phyloP scores from a whole-genome alignment of 2,329 filamentous ascomycete genomes.

The Xylogone sp. region DNA sequence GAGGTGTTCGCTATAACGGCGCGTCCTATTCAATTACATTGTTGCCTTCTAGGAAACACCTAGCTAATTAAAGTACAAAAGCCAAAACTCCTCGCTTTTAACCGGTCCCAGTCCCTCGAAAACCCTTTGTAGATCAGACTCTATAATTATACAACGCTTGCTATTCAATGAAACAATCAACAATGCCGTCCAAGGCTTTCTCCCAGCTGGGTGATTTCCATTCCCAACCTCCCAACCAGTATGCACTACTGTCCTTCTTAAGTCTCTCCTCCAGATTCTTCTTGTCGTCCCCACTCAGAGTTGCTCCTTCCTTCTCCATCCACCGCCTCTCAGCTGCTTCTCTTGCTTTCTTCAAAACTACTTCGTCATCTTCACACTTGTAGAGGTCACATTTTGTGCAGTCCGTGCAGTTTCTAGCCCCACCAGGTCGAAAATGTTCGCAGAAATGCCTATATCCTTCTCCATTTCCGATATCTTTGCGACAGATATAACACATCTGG shows the following conservation, averaged over 20 bases:
- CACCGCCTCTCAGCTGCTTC: slow-evolving; percentile 69
- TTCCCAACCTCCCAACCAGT: background rate
- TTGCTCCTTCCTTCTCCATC: slow-evolving; percentile 60
- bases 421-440: slow-evolving; percentile 84
- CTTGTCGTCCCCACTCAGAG: slow-evolving; percentile 51
- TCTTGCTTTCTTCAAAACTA: slow-evolving; percentile 63
- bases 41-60: background rate
- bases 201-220: background rate
- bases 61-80: background rate
- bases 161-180: background rate
- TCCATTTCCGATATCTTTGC: slow-evolving; percentile 62
- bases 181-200: background rate
- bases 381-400: slow-evolving; percentile 78
- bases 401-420: slow-evolving; percentile 69
- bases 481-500: slow-evolving; percentile 96
- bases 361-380: slow-evolving; percentile 68
- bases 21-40: background rate
- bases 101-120: background rate
- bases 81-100: background rate
- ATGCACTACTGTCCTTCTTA: slow-evolving; percentile 7
- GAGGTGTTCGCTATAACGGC: background rate
- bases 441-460: slow-evolving; percentile 94
- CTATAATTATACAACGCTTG: slow-evolving; percentile 1
- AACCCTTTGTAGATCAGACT: background rate
- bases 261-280: slow-evolving; percentile 51